Percentiles rank a stretch among this genome's conserved stretches.
phyloP scores from a whole-genome alignment of 352 stramenopile species.

The Globisporangium acanthophoron region DNA sequence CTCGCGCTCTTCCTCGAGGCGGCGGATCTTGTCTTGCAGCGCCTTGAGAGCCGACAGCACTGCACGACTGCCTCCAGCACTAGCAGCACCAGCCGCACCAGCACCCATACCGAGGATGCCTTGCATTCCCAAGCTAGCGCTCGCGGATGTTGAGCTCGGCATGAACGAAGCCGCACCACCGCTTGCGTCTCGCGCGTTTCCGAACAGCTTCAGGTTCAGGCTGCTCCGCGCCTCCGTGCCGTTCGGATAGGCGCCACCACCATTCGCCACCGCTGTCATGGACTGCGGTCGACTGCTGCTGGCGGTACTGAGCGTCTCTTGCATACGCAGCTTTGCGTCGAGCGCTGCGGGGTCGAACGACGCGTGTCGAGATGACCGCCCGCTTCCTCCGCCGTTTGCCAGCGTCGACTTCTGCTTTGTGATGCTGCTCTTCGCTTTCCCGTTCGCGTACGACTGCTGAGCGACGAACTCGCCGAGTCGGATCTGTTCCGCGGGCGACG shows the following conservation, averaged over 20 bases:
- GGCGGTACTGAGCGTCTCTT: constrained; percentile 3
- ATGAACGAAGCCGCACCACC: not conserved
- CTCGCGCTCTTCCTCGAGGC: constrained; percentile 62
- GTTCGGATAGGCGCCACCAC: not conserved
- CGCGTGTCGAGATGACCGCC: constrained; percentile 4
- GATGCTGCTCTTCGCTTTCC: constrained; percentile 6
- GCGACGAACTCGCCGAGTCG: constrained; percentile 18
- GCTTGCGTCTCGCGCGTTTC: not conserved
- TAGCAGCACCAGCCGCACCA: constrained; percentile 17
- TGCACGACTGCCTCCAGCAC: constrained; percentile 37
- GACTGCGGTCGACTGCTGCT: constrained; percentile 15
- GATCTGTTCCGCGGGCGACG: constrained; percentile 16
- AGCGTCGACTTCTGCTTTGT: not conserved
- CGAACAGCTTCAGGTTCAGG: constrained; percentile 30
- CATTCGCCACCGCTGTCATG: constrained; percentile 3
- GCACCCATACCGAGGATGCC: constrained; percentile 2
- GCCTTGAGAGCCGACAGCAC: constrained; percentile 70
- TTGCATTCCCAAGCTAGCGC: constrained; percentile 6
- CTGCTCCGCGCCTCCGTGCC: constrained; percentile 10
- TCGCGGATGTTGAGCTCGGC: not conserved
- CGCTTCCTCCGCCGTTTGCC: not conserved
- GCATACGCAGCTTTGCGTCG: constrained; percentile 7
- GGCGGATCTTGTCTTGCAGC: constrained; percentile 72
- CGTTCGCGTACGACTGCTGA: constrained; percentile 9
- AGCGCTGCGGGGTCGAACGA: constrained; percentile 19